A percentile compares a stretch with the other conserved stretches of the same genome.
Conservation (phyloP, 78 protist species). For the Dictyostelium firmibasis region DNA sequence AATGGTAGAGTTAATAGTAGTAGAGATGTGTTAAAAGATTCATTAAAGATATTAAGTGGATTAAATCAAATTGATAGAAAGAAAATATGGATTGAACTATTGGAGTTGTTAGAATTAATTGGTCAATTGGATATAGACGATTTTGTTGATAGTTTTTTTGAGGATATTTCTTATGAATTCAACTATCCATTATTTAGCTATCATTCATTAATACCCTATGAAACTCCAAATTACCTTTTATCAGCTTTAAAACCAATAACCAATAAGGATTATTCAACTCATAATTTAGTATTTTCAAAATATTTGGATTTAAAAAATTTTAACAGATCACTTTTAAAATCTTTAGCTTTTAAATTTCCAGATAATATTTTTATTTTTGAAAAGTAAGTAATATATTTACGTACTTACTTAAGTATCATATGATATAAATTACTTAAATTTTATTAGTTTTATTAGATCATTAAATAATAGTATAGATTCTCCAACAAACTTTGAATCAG, state of each 20-base stretch:
- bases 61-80: background rate
- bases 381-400: constrained; percentile 27
- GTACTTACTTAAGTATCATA: too few species aligned
- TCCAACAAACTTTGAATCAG: constrained; percentile 21
- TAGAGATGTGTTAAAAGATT: constrained; percentile 1
- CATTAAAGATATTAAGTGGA: background rate
- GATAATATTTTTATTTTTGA: constrained; percentile 21
- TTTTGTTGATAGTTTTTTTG: constrained; percentile 30
- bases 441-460: background rate
- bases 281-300: background rate
- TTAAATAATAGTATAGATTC: background rate
- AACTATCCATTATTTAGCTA: constrained; percentile 23
- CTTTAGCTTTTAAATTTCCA: background rate
- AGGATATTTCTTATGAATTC: constrained; percentile 37
- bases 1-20: background rate
- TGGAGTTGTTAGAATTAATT: background rate
- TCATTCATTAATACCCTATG: background rate
- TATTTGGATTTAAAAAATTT: background rate
- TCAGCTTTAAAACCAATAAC: constrained; percentile 31
- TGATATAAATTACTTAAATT: too few species aligned
- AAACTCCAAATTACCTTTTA: background rate
- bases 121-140: constrained; percentile 16
- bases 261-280: constrained; percentile 21
- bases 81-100: constrained; percentile 45
- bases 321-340: background rate